phyloP scores from a whole-genome alignment of 2,329 filamentous ascomycete species.

The Endoconidiophora laricicola region DNA sequence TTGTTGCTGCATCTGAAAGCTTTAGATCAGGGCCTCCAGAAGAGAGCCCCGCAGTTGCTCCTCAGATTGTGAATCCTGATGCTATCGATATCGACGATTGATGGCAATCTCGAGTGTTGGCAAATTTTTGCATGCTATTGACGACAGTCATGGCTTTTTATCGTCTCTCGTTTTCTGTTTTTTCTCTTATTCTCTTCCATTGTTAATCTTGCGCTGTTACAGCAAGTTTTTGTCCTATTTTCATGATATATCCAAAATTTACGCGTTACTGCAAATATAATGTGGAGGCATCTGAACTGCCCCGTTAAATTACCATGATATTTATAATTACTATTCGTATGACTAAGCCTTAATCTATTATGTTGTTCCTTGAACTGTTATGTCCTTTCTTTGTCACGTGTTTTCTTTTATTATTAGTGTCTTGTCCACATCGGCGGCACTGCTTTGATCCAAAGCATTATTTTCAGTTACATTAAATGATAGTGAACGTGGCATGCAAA shows the following conservation, averaged over 20 bases:
- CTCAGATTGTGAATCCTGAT: conserved; percentile 55
- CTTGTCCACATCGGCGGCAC: too few species aligned
- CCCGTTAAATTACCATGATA: background rate
- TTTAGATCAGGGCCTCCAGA: conserved; percentile 51
- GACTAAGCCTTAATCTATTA: too few species aligned
- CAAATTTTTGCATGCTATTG: background rate
- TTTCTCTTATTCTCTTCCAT: conserved; percentile 9
- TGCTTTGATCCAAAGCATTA: too few species aligned
- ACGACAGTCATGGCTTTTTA: conserved; percentile 3
- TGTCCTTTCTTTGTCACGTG: too few species aligned
- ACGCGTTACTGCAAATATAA: background rate
- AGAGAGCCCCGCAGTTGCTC: conserved; percentile 28
- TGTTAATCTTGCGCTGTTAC: background rate
- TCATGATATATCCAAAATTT: background rate
- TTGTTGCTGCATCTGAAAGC: conserved; percentile 50
- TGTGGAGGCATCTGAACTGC: too few species aligned
- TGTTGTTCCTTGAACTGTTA: too few species aligned
- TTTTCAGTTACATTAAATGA: too few species aligned
- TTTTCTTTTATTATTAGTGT: too few species aligned
- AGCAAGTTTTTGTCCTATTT: background rate
- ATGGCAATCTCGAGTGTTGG: background rate
- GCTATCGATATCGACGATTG: conserved; percentile 63
- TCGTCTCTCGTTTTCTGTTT: conserved; percentile 8
- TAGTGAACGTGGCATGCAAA: too few species aligned
- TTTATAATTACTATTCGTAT: background rate